Conservation (phyloP, 2,329 filamentous ascomycete genomes). For the Fusarium nodosum region DNA sequence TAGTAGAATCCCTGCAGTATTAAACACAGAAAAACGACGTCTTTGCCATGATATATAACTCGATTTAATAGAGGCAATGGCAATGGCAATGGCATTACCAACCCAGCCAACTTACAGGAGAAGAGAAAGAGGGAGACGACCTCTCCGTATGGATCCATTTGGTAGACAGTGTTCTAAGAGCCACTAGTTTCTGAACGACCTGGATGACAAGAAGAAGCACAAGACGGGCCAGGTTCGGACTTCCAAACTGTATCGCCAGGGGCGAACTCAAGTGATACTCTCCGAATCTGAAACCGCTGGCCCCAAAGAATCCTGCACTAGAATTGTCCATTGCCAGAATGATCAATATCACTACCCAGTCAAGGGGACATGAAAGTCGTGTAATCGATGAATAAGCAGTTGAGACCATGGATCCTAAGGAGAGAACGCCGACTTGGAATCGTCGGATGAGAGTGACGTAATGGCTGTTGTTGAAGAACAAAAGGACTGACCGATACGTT, state of each 20-base stretch:
- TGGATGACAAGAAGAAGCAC: neutral
- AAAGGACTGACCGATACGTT: neutral
- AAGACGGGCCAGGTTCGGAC: neutral
- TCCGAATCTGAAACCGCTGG: too few relatives aligned
- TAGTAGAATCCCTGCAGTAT: neutral
- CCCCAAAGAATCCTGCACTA: too few relatives aligned
- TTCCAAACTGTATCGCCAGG: neutral
- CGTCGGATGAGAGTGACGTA: neutral
- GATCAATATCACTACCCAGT: neutral
- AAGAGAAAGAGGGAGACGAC: neutral
- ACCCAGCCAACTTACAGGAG: neutral
- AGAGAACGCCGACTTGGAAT: neutral
- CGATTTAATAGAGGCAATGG: neutral
- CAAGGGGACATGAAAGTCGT: neutral
- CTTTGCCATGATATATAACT: neutral
- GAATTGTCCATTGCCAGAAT: neutral
- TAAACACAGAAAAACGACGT: neutral
- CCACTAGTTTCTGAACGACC: neutral
- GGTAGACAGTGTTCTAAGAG: neutral
- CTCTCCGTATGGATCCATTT: neutral
- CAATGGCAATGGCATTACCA: neutral
- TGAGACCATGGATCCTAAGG: neutral
- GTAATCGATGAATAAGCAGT: neutral
- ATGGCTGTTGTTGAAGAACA: neutral
- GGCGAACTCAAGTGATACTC: neutral